phyloP scores from a whole-genome alignment of 139 green algal genomes.

The Eudorina sp. region DNA sequence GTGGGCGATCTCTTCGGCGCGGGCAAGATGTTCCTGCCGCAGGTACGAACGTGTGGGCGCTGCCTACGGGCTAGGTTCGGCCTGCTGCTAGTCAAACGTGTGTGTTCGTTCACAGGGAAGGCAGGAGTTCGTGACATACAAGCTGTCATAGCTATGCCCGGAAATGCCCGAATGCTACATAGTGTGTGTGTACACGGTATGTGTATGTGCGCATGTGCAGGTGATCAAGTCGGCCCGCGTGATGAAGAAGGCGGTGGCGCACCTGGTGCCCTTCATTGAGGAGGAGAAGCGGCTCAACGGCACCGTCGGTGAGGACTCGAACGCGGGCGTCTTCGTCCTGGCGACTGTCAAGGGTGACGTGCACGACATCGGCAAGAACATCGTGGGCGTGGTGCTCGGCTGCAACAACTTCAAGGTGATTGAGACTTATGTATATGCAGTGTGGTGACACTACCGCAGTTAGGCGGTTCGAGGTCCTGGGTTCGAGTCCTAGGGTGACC shows the following conservation, averaged over 20 bases:
- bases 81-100: no score
- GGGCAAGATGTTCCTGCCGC: constrained; percentile 99
- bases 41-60: constrained; percentile 62
- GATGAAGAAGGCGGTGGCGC: constrained; percentile 98
- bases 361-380: constrained; percentile 99
- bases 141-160: no score
- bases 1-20: constrained; percentile 98
- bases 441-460: no score
- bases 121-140: no score
- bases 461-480: no score
- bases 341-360: constrained; percentile 99
- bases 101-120: no score
- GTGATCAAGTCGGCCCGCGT: constrained; percentile 99
- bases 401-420: constrained; percentile 99
- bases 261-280: constrained; percentile 99
- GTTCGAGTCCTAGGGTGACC: no score
- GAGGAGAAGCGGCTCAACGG: constrained; percentile 90
- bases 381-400: constrained; percentile 97
- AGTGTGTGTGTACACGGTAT: no score
- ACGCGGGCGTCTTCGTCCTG: constrained; percentile 95
- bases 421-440: no score
- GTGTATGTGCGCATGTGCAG: constrained; percentile 62
- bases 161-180: no score
- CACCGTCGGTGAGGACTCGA: constrained; percentile 67
- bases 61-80: no score